Evolutionary conservation across 2,329 filamentous ascomycete genomes (phyloP), one percentile per base, ranked within the genome.

Genomic region (Westerdykella ornata): DNA sequence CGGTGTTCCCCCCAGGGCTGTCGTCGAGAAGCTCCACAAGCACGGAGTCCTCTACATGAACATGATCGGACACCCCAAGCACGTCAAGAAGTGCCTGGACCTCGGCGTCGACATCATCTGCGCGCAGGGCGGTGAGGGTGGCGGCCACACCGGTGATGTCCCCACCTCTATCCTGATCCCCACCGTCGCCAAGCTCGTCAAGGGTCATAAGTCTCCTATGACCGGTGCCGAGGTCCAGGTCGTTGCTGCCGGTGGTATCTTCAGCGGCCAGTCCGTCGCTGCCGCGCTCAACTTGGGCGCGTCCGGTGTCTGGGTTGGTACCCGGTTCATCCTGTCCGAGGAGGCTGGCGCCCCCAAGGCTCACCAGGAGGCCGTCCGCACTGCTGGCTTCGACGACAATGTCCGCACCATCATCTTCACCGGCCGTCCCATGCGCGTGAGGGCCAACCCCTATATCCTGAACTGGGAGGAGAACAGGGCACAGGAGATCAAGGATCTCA

Each of bases 1-100:
- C 66, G 92, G 92, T 60, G 85, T 97, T 18, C 89, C 92, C 33
- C 88, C 92, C 53, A 87, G 86, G 71, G 73, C 78, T 55, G 83
- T 96, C 44, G 88, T 98, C 60, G 88, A 97, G 53, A 84, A 80
- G 65, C 81, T 98, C 35, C 92, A 98, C 78, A 78, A 81, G 63
- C 73, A 81, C 60, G 89, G 89, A 54, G 79, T 98, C 55, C 77
- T 94, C 54, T 95, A 94, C 78, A 97, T 97, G 92, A 98, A 98
- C 82, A 98, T 98, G 92, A 89, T 98, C 66, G 92, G 92, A 54
- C 92, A 98, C 77, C 90, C 92, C 63, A 98, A 98, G 82, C 92
- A 98, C 73, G 90, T 95, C 50, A 79, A 88, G 72, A 98, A 97
- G 78, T 94, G 88, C 70, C 77, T 98, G 48, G 88, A 90, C 38